Conservation (phyloP, 768 basidiomycete species). For the Astraeus odoratus region DNA sequence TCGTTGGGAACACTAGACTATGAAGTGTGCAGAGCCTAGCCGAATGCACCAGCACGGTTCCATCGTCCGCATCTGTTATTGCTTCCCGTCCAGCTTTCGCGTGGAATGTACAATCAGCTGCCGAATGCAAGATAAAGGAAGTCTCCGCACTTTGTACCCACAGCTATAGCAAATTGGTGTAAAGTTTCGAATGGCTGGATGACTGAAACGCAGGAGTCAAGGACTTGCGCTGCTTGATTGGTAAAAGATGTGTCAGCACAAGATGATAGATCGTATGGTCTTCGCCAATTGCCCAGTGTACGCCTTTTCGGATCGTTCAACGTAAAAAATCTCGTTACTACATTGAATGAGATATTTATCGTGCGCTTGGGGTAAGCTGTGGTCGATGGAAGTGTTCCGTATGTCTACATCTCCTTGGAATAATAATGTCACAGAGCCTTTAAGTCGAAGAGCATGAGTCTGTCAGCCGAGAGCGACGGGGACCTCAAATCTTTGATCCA, state of each 20-base stretch:
- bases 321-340: constrained; percentile 1
- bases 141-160: constrained; percentile 33
- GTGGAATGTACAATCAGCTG: constrained; percentile 9
- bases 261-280: constrained; percentile 19
- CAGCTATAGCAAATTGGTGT: constrained; percentile 35
- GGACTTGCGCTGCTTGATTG: constrained; percentile 29
- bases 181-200: constrained; percentile 31
- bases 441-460: constrained; percentile 38
- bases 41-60: constrained; percentile 31
- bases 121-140: not conserved
- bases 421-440: constrained; percentile 49
- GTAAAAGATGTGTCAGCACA: constrained; percentile 4
- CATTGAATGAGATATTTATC: constrained; percentile 12
- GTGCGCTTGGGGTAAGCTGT: constrained; percentile 15
- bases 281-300: constrained; percentile 38
- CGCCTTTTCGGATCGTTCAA: constrained; percentile 22
- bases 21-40: not conserved
- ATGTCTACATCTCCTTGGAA: constrained; percentile 39
- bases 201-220: constrained; percentile 37
- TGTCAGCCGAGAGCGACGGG: constrained; percentile 30
- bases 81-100: constrained; percentile 27
- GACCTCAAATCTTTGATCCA: constrained; percentile 40
- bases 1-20: not conserved
- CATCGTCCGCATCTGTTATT: constrained; percentile 15
- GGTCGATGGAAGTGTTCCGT: constrained; percentile 17